Base-by-base conservation (phyloP, 371 early-diverging fungal genomes). In the Mortierella sp. region DNA sequence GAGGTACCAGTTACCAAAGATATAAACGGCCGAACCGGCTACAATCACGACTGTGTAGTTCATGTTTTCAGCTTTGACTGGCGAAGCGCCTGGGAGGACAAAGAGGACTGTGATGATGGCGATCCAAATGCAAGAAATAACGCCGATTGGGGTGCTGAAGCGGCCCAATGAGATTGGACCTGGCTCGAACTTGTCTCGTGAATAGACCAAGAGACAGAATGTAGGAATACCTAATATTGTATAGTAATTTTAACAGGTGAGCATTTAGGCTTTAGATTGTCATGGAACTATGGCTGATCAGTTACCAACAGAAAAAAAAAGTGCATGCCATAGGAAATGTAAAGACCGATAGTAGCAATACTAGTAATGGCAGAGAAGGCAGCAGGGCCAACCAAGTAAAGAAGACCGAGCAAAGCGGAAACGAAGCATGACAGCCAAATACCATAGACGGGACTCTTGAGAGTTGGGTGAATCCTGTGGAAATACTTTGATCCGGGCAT, bases 281-380 rank as follows among this genome's bases (percentile, higher is more conserved):
- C 23, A 19, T 23, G 8, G 28, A 12, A 17, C 12, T 31, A 23
- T 23, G 22, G 6, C 6, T 8, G 31, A 45, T 4, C 34, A 34
- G 10, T 4, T 29, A 47, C 17, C 3, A n/a, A 37, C 17, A 26
- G 17, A 19, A 43, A 54, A 32, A 22, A 29, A 29, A 22, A 17
- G 22, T 37, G 5, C 54, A 26, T 72, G 60, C 89, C 89, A 65
- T 93, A 93, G 15, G 91, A 88, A 37, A 93, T 86, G 69, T 88
- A 90, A 34, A 90, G 83, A 31, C 92, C 89, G 66, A 93, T 91
- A 31, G 91, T 91, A 34, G 89, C 88, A 54, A 93, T 88, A 31
- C 89, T 89, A 26, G 90, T 88, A 68, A 93, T 89, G 23, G 93
- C 92, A 37, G 88, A 84, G 57, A 86, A 88, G 2, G 90, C 90